Percentiles rank a stretch among this genome's conserved stretches.
These are phyloP conservation scores for Posidonia australis DNA, from an alignment of 106 monocot genomes.

Conservation along the genomic window DNA sequence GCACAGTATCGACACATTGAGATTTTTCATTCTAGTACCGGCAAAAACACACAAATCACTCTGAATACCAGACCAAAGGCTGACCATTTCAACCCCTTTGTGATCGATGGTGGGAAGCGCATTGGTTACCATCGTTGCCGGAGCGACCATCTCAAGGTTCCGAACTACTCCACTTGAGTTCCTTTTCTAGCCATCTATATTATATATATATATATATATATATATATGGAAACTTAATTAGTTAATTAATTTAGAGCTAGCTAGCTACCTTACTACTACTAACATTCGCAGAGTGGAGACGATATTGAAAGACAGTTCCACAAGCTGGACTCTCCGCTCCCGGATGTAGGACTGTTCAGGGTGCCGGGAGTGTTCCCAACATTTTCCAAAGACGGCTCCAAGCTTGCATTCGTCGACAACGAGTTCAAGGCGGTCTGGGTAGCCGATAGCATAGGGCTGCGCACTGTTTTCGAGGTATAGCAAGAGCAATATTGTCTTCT, in stretches of 20 bases:
- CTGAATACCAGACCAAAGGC: constrained; percentile 17
- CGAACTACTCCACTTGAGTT: too few species aligned
- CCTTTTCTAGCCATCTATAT: too few species aligned
- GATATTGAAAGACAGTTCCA: background rate
- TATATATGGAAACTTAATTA: too few species aligned
- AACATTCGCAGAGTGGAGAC: background rate
- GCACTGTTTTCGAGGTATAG: background rate
- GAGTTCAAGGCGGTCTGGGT: constrained; percentile 18
- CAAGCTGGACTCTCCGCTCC: constrained; percentile 6
- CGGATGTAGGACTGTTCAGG: constrained; percentile 10
- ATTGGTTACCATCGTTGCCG: constrained; percentile 70
- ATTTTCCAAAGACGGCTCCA: constrained; percentile 11
- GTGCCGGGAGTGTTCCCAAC: constrained; percentile 13
- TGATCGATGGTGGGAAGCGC: constrained; percentile 30
- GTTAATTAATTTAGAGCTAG: too few species aligned
- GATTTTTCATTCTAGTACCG: constrained; percentile 25
- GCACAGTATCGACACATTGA: constrained; percentile 57
- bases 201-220: too few species aligned
- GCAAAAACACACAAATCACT: constrained; percentile 31
- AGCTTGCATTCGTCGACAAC: constrained; percentile 18
- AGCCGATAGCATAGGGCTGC: constrained; percentile 6
- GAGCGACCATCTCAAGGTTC: constrained; percentile 9
- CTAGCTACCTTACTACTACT: too few species aligned
- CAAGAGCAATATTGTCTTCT: too few species aligned
- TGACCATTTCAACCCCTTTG: constrained; percentile 68